Base-by-base conservation (phyloP, 163 green algal genomes). In the Trebouxia gelatinosa region DNA sequence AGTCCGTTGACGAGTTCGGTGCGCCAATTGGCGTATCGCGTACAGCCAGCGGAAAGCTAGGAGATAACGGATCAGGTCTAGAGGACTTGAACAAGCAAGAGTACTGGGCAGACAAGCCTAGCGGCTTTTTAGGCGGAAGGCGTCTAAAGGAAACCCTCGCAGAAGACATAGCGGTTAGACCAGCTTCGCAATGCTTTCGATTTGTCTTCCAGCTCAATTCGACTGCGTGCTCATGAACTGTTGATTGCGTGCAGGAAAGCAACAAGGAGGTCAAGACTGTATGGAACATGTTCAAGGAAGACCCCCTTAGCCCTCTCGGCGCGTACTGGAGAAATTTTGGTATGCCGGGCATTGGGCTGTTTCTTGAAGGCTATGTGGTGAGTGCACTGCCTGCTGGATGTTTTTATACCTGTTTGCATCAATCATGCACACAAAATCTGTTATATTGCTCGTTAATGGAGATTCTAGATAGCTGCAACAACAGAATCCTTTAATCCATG, bases 321-420 rank as follows among this genome's bases (percentile, higher is more conserved):
- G 29, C 29, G 13, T 81, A 81, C 37, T 76, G 72, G 29, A 19
- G 17, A 19, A 32, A 62, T 1, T 81, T 62, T 34, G 76, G 37
- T 17, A 68, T 81, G 46, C 59, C 76, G 34, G 76, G 76, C 31
- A 70, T 81, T 59, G 76, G 76, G 0, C 64, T 81, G 3, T 81
- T 81, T 35, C 76, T 81, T 6, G 76, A 81, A 32, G 76, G 76
- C 61, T 81, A 70, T 43, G 74, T 79, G 51, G 74, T 65, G 17
- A 7, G 50, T n/a, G n/a, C n/a, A 29, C 40, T 43, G 38, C 26
- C 26, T 39, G 29, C 19, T 31, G 28, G 28, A 3, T 32, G 39
- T n/a, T 31, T 62, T 64, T 37, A 19, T 46, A 0, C n/a, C n/a
- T n/a, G n/a, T n/a, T n/a, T n/a, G n/a, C n/a, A n/a, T n/a, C n/a